Base-by-base conservation (phyloP, 768 basidiomycete species). In the Termitomyces sp. region DNA sequence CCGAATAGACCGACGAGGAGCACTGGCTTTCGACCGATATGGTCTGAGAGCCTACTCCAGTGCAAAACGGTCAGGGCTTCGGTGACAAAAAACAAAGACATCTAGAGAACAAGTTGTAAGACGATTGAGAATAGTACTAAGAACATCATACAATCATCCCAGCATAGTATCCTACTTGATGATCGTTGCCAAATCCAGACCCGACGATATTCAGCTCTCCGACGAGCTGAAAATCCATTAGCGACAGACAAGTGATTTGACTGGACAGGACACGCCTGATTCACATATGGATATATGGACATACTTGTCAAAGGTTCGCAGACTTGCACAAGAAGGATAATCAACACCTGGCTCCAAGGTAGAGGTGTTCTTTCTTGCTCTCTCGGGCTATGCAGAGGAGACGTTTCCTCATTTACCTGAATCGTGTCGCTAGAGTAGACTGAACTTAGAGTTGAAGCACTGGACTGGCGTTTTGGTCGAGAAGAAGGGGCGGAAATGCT, bases 51-150 rank as follows among this genome's bases (percentile, higher is more conserved):
- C 23, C 23, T 23, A 23, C 23, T 84, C 87, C 89, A 91, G 56
- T 88, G 81, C 7, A 91, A 70, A 31, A 89, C 81, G 1, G 86
- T 87, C 50, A 82, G 65, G 0, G 89, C 86, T 69, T 91, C 85
- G 0, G 86, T 82, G 10, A 86, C 73, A 59, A 84, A 91, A 70
- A 89, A 91, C 10, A 87, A 63, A 0, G 89, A 91, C 77, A 87
- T 81, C 89, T 91, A 33, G 12, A 8, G 5, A 9, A 11, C 31
- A 28, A 33, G 7, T 51, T 12, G 3, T 37, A 28, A 31, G 30
- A 37, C 17, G 10, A 1, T n/a, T 1, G n/a, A 31, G 54, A 26
- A 26, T 42, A 31, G 37, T 35, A 12, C 19, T 35, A 12, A 19
- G 5, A 55, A 17, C 56, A 28, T n/a, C 40, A 4, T 42, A 79